Evolutionary conservation across 129 eudicot species (phyloP), one percentile per base, ranked within the genome.

Genomic region (Arctium lappa): DNA sequence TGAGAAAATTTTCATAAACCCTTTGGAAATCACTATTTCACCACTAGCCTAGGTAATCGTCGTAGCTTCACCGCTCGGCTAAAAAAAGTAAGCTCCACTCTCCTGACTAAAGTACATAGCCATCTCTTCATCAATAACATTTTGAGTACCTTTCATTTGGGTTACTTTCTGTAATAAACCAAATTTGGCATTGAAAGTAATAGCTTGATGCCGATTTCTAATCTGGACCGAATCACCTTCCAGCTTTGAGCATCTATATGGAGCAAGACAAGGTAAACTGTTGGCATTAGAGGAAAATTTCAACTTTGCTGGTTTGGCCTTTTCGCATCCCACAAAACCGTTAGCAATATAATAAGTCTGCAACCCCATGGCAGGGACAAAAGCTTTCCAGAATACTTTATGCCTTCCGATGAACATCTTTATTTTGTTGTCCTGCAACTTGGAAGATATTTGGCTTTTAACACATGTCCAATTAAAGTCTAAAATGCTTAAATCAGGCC

Each of bases 31-130:
- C 27, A 22, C 27, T 22, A 22, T 22, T 22, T 22, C 27, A 22
- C 27, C 27, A 22, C 27, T 22, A 22, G 27, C 27, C 27, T 22
- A 22, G 27, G 27, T 22, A 22, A 22, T 22, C 27, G 27, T 22
- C 27, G 27, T 22, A 22, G 27, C 27, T 22, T 89, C 95, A 56
- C 99, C 98, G 29, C 75, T 85, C 10, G 99, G 99, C 69, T 89
- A 91, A 42, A 96, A 96, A 33, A 96, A 89, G 86, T 96, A 96
- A 40, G 99, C 99, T 32, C 99, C 99, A 81, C 99, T 92, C 76
- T 80, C 99, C 0, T 90, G 85, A 83, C 99, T 96, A 18, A 95
- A 83, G 87, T 96, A 96, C 97, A 93, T 88, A 65, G 88, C 87
- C 79, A 96, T 79, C 86, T 96, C 99, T 82, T 93, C 99, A 77